A percentile compares a stretch with the other conserved stretches of the same genome.
phyloP scores from a whole-genome alignment of 176 grass and related monocot genomes.

The Oryza glaberrima region DNA sequence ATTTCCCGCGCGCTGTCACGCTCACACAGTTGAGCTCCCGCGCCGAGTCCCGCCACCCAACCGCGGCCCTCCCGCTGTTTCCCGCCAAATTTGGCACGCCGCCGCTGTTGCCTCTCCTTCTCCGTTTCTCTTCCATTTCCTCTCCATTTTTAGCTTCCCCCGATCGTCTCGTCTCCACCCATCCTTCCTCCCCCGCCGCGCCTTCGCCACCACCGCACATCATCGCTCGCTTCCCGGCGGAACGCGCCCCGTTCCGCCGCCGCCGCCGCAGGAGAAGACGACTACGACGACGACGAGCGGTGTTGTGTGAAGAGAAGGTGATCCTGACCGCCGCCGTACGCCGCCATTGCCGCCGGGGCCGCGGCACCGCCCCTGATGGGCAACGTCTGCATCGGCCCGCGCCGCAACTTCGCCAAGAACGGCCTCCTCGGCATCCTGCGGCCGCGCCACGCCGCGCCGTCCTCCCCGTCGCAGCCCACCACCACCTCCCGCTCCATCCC shows the following conservation, averaged over 20 bases:
- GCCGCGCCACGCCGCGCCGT: background rate
- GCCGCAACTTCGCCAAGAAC: constrained; percentile 52
- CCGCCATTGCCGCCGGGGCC: background rate
- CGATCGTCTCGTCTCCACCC: constrained; percentile 27
- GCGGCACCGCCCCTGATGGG: constrained; percentile 54
- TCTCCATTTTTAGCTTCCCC: constrained; percentile 43
- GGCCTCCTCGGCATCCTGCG: constrained; percentile 46
- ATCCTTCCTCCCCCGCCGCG: background rate
- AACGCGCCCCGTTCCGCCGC: constrained; percentile 46
- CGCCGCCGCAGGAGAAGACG: background rate
- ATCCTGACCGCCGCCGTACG: background rate
- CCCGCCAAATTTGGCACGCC: constrained; percentile 42
- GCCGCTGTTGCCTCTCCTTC: background rate
- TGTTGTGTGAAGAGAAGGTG: background rate
- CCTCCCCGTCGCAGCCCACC: constrained; percentile 30
- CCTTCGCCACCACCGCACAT: background rate
- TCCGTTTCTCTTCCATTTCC: background rate
- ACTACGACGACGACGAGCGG: background rate
- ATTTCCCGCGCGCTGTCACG: background rate
- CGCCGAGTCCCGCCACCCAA: background rate
- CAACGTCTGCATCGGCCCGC: constrained; percentile 49
- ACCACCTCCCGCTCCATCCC: constrained; percentile 51
- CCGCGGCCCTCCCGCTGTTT: background rate
- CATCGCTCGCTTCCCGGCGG: constrained; percentile 29
- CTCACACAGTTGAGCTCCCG: background rate